Base-by-base conservation (phyloP, 2,329 filamentous ascomycete species). In the Phaeoacremonium minimum region DNA sequence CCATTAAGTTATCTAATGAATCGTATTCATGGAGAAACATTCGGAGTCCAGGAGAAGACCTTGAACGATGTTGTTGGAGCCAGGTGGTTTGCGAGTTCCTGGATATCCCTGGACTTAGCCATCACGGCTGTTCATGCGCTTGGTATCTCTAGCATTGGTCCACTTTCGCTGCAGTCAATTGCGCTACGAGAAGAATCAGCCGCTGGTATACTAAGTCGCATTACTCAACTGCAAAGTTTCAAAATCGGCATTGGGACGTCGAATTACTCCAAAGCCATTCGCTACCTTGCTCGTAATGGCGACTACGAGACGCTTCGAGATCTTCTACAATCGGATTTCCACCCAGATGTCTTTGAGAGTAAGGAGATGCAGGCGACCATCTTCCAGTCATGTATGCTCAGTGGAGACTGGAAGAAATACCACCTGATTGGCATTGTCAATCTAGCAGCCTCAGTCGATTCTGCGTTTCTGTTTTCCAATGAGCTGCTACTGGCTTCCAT, bases 91-190 rank as follows among this genome's bases (percentile, higher is more conserved):
- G 89, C 89, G 8, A 82, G 71, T 39, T 64, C 64, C 14, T 85
- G 86, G 57, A 73, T 93, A 15, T 77, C 82, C 2, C 67, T 89
- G 8, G 80, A 90, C 38, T 75, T 83, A 46, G 78, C 87, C 17
- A 77, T 94, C 37, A 75, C 75, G 20, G 73, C 85, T 6, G 65
- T 93, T 14, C 70, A 75, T 38, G 77, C 85, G 49, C 75, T 95
- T 35, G 85, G 85, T 3, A 66, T 94, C 5, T 69, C 77, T 32
- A 66, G 70, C 22, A 83, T 95, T 43, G 89, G 89, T 0, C 83
- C 88, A 1, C 64, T 84, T 14, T 85, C 87, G 4, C 56, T 95
- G 15, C 84, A 89, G 45, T 83, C 90, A 31, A 78, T 95, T 57
- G 87, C 82, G 4, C 58, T 84, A 9, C 74, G 86, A 49, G 77